Base-by-base conservation (phyloP, 768 basidiomycete genomes). In the Psilocybe cubensis region DNA sequence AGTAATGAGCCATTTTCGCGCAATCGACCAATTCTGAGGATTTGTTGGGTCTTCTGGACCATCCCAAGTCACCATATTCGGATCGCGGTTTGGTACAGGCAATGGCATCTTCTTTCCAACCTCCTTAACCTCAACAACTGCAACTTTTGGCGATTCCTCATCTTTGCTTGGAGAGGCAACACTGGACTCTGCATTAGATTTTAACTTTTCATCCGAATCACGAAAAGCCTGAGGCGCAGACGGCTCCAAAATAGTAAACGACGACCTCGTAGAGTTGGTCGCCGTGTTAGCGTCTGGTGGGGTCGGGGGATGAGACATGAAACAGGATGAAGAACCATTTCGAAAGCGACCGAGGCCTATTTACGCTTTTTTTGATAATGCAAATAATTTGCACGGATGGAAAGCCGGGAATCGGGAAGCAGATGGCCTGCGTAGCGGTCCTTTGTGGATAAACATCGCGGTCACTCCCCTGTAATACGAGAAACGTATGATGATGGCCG, bases 21-120 rank as follows among this genome's bases (percentile, higher is more conserved):
- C 21, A 2, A 58, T 63, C 1, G 73, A 68, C 79, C 82, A 85
- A 61, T 83, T 85, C 64, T 84, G 80, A 7, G 86, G 85, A 60
- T 87, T 87, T 21, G 61, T 62, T 9, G 76, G 80, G 66, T 87
- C 86, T 62, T 81, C 65, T 0, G 80, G 78, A 0, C 82, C 83
- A 63, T 83, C 82, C 83, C 83, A 87, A 9, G 66, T 71, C 7
- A 85, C 81, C 61, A 73, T 68, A 23, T 75, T 69, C 1, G 69
- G 65, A 56, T 79, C 75, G 0, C 57, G 54, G 2, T 64, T 63
- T 21, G 72, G 67, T 20, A 60, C 59, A 21, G 50, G 50, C 31
- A 59, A 56, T 2, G 52, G 50, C 4, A 57, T 12, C 21, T 23
- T 33, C 11, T 42, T 40, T 40, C 28, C 24, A 9, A 48, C 38